Conservation (phyloP, 2,329 filamentous ascomycete genomes). For the Orbilia blumenaviensis region DNA sequence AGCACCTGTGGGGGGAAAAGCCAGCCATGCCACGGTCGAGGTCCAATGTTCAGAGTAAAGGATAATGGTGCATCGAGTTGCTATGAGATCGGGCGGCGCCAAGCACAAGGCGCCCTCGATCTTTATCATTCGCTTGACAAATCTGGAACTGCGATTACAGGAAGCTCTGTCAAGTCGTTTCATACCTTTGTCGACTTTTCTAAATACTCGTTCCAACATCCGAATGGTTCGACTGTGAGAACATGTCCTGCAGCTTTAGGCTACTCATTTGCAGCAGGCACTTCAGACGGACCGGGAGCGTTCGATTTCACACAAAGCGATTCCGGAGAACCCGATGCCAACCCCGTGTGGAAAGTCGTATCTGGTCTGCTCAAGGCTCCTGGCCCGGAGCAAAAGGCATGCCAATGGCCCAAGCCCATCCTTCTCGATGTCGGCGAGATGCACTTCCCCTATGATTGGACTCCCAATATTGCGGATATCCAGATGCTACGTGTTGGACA, state of each 20-base stretch:
- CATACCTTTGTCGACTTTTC: constrained; percentile 87
- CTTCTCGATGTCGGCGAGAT: constrained; percentile 87
- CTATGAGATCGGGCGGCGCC: constrained; percentile 78
- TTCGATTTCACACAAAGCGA: constrained; percentile 95
- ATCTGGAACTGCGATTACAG: constrained; percentile 55
- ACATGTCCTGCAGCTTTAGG: constrained; percentile 90
- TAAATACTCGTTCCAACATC: constrained; percentile 75
- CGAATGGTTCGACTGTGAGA: constrained; percentile 74
- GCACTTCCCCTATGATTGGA: constrained; percentile 81
- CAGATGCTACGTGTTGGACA: constrained; percentile 86
- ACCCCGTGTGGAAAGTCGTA: constrained; percentile 82
- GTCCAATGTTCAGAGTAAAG: constrained; percentile 73
- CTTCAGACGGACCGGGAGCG: constrained; percentile 86
- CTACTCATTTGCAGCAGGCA: constrained; percentile 92
- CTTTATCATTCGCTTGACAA: constrained; percentile 60
- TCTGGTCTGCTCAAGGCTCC: constrained; percentile 77
- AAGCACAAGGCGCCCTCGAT: constrained; percentile 70
- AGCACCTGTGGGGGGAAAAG: constrained; percentile 82
- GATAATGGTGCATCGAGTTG: constrained; percentile 73
- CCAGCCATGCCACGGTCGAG: constrained; percentile 77
- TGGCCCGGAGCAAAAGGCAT: constrained; percentile 73
- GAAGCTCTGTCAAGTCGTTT: constrained; percentile 77
- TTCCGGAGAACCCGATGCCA: constrained; percentile 73
- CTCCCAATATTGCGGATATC: constrained; percentile 88
- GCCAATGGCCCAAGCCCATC: constrained; percentile 83